phyloP scores from a whole-genome alignment of 1,284 basidiomycete genomes.

The Pterulicium gracile region DNA sequence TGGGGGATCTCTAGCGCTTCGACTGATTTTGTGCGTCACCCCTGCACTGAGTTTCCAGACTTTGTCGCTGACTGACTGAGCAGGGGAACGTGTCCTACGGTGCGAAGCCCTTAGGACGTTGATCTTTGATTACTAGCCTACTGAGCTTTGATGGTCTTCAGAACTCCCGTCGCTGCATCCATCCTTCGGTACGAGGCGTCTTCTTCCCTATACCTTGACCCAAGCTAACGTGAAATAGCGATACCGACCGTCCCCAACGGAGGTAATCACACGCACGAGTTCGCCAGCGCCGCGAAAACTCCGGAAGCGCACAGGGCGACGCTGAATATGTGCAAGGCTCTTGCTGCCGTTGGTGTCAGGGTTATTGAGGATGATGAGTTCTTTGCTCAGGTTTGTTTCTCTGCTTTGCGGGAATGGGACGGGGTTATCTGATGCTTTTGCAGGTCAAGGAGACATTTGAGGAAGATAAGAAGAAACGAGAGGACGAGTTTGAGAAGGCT shows the following conservation, averaged over 20 bases:
- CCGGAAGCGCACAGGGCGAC: slow-evolving; percentile 45
- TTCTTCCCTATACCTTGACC: too few species aligned
- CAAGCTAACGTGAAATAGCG: too few species aligned
- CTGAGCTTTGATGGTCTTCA: too few species aligned
- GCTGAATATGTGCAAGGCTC: slow-evolving; percentile 43
- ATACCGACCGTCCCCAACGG: slow-evolving; percentile 47
- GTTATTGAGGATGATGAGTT: slow-evolving; percentile 41
- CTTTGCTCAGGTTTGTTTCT: slow-evolving; percentile 25
- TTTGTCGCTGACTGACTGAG: not conserved
- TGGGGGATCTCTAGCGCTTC: slow-evolving; percentile 52
- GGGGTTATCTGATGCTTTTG: too few species aligned
- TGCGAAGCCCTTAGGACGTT: too few species aligned
- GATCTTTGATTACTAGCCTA: too few species aligned
- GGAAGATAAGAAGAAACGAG: slow-evolving; percentile 20
- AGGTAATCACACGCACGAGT: slow-evolving; percentile 54
- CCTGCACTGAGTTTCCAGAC: too few species aligned
- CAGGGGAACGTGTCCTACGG: slow-evolving; percentile 58
- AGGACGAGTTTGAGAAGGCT: slow-evolving; percentile 1
- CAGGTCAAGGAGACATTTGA: slow-evolving; percentile 28
- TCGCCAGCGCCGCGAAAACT: slow-evolving; percentile 42
- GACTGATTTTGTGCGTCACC: slow-evolving; percentile 55
- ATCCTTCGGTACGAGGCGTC: too few species aligned
- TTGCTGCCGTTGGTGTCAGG: slow-evolving; percentile 46
- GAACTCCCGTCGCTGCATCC: slow-evolving; percentile 38
- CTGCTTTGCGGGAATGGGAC: too few species aligned